Base-by-base conservation (phyloP, 352 stramenopile species). In the Phytopythium mirpurense region DNA sequence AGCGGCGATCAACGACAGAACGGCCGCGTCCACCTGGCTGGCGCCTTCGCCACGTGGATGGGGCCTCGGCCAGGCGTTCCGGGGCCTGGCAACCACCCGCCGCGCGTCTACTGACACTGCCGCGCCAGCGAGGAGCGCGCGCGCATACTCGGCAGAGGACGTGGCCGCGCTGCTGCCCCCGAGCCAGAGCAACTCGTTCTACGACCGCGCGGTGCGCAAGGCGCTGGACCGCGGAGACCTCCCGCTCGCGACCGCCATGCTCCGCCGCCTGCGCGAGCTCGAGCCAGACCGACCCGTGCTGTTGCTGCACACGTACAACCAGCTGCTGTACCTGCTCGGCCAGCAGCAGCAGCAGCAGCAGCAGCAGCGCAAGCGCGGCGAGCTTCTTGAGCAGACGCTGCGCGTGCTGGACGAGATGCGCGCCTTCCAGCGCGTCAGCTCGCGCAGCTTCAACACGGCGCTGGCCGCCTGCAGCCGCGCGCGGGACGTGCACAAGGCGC, bases 361-460 rank as follows among this genome's bases (percentile, higher is more conserved):
- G 45, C 29, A 45, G 18, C 38, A 44, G 38, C 40, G 40, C 14
- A 27, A 67, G 26, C 57, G 53, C 19, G 70, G 67, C n/a, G 43
- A 46, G 12, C 69, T 73, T 18, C 19, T 85, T 26, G 63, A 56
- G n/a, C 67, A 60, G 7, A 76, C 78, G 47, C 48, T 92, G 29
- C 27, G 46, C 34, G 41, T 92, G 4, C 46, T 92, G 18, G 64
- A 87, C 34, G 57, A 70, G 9, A 84, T 92, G 70, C 54, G 73
- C 29, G 42, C 29, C 18, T 59, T 67, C 35, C 41, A 67, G 3
- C 68, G 72, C 34, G 74, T 70, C 11, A 68, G 70, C 32, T 53
- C 64, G 26, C 66, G 71, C 37, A 85, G 72, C 51, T 89, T 89
- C 49, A 73, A 92, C 56, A 82, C 82, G 16, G 77, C 60, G n/a